Evolutionary conservation across 1,284 basidiomycete genomes (phyloP), one percentile per base, ranked within the genome.

Genomic region (Exobasidium rhododendri): DNA sequence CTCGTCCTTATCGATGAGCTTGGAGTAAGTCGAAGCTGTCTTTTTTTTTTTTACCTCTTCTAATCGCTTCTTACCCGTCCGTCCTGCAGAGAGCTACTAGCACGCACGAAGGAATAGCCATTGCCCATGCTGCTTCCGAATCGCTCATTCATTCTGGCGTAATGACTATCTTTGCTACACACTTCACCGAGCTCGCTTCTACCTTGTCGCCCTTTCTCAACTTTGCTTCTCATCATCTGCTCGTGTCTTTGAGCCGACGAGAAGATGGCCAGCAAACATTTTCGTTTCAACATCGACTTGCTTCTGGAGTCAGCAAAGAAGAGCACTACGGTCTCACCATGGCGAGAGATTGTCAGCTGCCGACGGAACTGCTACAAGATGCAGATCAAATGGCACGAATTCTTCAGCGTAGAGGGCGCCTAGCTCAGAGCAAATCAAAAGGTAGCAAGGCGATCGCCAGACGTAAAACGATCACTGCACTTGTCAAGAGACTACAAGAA

Each of bases 61-160:
- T 14, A 44, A 44, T 44, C 14, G n/a, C 43, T 44, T 44, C n/a
- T n/a, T n/a, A 13, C 13, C 44, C 28, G 35, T 40, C 10, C 17
- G 10, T 40, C 35, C 35, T 43, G 14, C n/a, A 56, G 2, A 60
- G 91, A 35, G 92, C 92, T 2, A 96, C 94, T 0, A 88, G 91
- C 2, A 87, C 92, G 0, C 81, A 84, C 49, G 92, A 96, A 76
- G 93, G 94, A 0, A 81, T 92, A 13, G 94, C 92, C 0, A 88
- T 97, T 52, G 88, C 91, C 0, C 90, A 94, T 80, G 93, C 94
- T 0, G 90, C 97, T 61, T 90, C 91, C 0, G 94, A 97, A 78
- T 86, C 86, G 46, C 83, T 97, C 59, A 88, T 96, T 31, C 81
- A 65, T 11, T 56, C 46, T 11, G 62, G 93, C 89, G 83, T 87